These are phyloP conservation scores for Hyphodiscus sp. DNA, from an alignment of 2,329 filamentous ascomycete genomes.

Conservation along the genomic window DNA sequence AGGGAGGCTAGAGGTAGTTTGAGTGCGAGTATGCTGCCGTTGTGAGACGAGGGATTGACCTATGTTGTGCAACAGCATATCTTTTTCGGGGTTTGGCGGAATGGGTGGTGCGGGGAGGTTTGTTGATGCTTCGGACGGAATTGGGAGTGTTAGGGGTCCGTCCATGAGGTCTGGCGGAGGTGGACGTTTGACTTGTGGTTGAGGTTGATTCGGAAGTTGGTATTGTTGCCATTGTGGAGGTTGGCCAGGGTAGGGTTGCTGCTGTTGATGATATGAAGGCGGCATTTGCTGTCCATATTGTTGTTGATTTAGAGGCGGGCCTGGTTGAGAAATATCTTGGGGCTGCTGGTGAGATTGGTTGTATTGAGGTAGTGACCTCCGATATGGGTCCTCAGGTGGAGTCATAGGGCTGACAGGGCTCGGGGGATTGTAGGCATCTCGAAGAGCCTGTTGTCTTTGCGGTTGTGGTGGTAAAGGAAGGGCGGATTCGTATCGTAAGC, in stretches of 20 bases:
- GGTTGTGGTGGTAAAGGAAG: slow-evolving; percentile 28
- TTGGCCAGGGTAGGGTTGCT: slow-evolving; percentile 16
- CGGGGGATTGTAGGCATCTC: slow-evolving; percentile 17
- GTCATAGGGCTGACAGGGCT: slow-evolving; percentile 26
- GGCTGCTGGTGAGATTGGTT: slow-evolving; percentile 20
- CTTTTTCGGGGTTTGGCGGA: slow-evolving; percentile 92
- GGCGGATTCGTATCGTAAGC: slow-evolving; percentile 26
- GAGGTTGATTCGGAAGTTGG: slow-evolving; percentile 26
- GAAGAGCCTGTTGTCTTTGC: slow-evolving; percentile 16
- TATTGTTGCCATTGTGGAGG: slow-evolving; percentile 24
- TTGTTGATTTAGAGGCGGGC: slow-evolving; percentile 10
- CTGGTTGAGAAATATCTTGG: slow-evolving; percentile 9
- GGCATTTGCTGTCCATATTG: slow-evolving; percentile 13
- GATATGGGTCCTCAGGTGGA: slow-evolving; percentile 17
- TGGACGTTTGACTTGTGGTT: slow-evolving; percentile 31
- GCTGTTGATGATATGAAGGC: slow-evolving; percentile 19
- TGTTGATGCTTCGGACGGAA: slow-evolving; percentile 37
- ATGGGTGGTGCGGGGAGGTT: slow-evolving; percentile 71
- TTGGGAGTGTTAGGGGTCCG: slow-evolving; percentile 42
- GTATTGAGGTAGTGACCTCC: slow-evolving; percentile 10
- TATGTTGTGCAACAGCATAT: slow-evolving; percentile 73
- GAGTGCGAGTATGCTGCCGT: slow-evolving; percentile 60
- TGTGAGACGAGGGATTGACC: slow-evolving; percentile 63
- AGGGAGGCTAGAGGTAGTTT: slow-evolving; percentile 67
- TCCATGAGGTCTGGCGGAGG: slow-evolving; percentile 47